Base-by-base conservation (phyloP, 2,329 filamentous ascomycete species). In the Fusarium caatingaense region DNA sequence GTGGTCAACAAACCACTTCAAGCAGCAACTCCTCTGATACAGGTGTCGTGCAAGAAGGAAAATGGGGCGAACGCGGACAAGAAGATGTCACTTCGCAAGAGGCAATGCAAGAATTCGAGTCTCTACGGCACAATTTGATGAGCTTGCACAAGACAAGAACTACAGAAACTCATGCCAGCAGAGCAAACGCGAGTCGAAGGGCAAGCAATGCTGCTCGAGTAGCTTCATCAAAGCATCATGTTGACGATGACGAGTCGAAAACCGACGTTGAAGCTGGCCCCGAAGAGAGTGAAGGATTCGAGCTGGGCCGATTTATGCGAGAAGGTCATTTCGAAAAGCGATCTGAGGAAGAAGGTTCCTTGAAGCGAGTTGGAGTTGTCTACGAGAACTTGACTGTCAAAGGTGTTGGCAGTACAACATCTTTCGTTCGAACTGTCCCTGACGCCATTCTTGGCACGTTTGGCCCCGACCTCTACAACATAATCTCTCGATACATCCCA, bases 381-480 rank as follows among this genome's bases (percentile, higher is more conserved):
- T 95, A 91, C 83, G 92, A 91, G 79, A 86, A 92, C 72, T 83
- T 95, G 51, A 93, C 89, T 0, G 92, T 95, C 28, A 90, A 91
- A 77, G 92, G 92, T 20, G 81, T 90, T 10, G 89, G 89, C 44
- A 88, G 87, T 15, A 89, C 88, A 1, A 84, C 91, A 0, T 88
- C 88, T 1, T 92, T 92, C 68, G 91, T 92, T 27, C 88, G 88
- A 65, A 93, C 92, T 0, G 80, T 95, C 0, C 92, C 92, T 1
- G 87, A 92, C 68, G 92, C 92, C 5, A 84, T 95, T 40, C 67
- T 93, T 7, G 92, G 92, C 23, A 94, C 92, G 0, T 95, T 96
- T 76, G 93, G 93, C 0, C 92, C 92, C 0, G 93, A 95, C 78
- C 81, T 95, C 3, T 95, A 93, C 77, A 85, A 83, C 23, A 80